These are phyloP conservation scores for Capillidium heterosporum DNA, from an alignment of 371 early-diverging fungal genomes.

Conservation along the genomic window DNA sequence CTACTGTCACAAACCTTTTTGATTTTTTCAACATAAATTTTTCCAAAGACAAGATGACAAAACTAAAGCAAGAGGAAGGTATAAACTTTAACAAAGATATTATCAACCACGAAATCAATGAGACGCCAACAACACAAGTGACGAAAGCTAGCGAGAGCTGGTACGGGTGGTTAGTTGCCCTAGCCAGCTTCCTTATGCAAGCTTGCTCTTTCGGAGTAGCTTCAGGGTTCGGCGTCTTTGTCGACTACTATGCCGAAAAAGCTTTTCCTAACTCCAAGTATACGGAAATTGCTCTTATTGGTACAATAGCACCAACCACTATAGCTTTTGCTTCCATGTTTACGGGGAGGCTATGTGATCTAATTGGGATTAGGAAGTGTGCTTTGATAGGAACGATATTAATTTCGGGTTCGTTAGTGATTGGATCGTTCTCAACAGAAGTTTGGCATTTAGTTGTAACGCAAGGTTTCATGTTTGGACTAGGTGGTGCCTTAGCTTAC, in stretches of 20 bases:
- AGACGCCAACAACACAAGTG: too few relatives aligned
- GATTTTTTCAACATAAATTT: too few relatives aligned
- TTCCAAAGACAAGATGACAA: too few relatives aligned
- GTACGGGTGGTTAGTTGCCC: slow-evolving; percentile 36
- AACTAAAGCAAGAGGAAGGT: too few relatives aligned
- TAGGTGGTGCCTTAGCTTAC: slow-evolving; percentile 38
- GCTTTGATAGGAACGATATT: neutral
- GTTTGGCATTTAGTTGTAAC: slow-evolving; percentile 42
- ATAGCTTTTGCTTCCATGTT: neutral
- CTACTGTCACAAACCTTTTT: too few relatives aligned
- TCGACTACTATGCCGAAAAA: neutral
- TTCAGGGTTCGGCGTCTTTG: neutral
- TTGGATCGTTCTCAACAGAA: neutral
- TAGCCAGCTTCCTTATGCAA: slow-evolving; percentile 28
- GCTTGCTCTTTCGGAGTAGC: slow-evolving; percentile 3
- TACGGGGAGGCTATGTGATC: neutral
- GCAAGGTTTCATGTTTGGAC: slow-evolving; percentile 43
- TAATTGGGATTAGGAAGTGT: neutral
- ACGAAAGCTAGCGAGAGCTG: slow-evolving; percentile 26
- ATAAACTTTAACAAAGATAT: too few relatives aligned
- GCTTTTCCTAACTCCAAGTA: neutral
- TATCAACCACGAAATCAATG: too few relatives aligned
- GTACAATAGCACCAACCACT: neutral
- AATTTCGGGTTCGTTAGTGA: neutral
- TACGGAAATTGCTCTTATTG: neutral